phyloP scores from a whole-genome alignment of 495 filamentous ascomycete genomes.

The Tuber brumale region DNA sequence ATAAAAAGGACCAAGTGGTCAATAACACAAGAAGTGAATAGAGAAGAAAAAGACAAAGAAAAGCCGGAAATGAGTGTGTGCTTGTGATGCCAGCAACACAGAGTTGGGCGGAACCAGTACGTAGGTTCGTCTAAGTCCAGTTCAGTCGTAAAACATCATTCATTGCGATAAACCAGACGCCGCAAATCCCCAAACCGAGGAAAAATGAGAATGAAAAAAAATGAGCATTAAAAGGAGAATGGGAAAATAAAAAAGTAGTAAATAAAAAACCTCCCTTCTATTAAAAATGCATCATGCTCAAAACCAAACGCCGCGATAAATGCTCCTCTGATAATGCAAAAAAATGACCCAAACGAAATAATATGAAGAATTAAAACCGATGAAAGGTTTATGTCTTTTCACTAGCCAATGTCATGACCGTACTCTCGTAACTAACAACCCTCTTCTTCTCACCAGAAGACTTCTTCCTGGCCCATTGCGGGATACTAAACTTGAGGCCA shows the following conservation, averaged over 20 bases:
- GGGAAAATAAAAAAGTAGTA: background rate
- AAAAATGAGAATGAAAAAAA: background rate
- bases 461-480: slow-evolving; percentile 1
- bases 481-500: background rate
- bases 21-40: background rate
- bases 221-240: background rate
- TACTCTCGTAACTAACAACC: background rate
- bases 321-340: background rate
- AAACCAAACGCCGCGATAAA: background rate
- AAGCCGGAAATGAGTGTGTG: background rate
- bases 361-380: background rate
- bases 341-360: background rate
- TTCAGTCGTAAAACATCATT: background rate
- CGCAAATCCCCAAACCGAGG: background rate
- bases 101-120: background rate
- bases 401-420: background rate
- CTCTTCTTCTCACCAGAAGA: background rate
- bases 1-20: background rate
- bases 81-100: slow-evolving; percentile 5
- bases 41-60: background rate
- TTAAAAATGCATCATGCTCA: background rate
- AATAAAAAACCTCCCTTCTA: slow-evolving; percentile 1
- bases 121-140: background rate
- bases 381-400: background rate
- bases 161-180: background rate